A percentile compares a stretch with the other conserved stretches of the same genome.
phyloP scores from a whole-genome alignment of 495 filamentous ascomycete genomes.

The Penicillium mononematosum region DNA sequence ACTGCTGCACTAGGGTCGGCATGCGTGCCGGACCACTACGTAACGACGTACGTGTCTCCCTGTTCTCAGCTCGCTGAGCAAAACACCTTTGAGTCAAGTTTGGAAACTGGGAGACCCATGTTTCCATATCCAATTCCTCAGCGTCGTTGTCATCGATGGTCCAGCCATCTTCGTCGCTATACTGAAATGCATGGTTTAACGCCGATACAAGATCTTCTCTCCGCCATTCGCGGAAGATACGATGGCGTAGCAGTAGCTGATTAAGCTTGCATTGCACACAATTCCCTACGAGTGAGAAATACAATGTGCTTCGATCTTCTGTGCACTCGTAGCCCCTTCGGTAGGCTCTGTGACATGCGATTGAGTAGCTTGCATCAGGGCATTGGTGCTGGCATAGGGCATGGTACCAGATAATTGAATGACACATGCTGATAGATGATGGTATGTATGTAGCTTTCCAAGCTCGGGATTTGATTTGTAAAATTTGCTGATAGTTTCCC shows the following conservation, averaged over 20 bases:
- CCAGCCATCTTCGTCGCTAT: neutral
- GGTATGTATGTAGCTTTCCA: neutral
- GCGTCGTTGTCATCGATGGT: neutral
- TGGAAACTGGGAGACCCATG: neutral
- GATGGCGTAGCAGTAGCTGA: neutral
- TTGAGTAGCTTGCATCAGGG: constrained; percentile 10
- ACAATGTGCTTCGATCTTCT: neutral
- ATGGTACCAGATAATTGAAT: constrained; percentile 32
- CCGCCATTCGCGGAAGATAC: neutral
- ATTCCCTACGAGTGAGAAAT: neutral
- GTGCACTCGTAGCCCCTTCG: constrained; percentile 25
- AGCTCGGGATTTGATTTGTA: neutral
- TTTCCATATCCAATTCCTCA: neutral
- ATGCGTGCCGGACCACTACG: neutral
- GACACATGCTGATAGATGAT: constrained; percentile 32
- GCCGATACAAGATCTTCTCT: neutral
- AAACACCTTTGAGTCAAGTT: neutral
- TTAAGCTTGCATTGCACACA: neutral
- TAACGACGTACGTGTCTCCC: no score
- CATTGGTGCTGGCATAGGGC: constrained; percentile 27
- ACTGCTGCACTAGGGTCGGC: neutral
- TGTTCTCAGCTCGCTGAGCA: neutral
- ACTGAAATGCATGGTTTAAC: neutral
- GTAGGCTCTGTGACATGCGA: constrained; percentile 24
- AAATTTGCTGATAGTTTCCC: neutral